Evolutionary conservation across 768 basidiomycete genomes (phyloP).

Genomic region (Leccinum disarticulatum): DNA sequence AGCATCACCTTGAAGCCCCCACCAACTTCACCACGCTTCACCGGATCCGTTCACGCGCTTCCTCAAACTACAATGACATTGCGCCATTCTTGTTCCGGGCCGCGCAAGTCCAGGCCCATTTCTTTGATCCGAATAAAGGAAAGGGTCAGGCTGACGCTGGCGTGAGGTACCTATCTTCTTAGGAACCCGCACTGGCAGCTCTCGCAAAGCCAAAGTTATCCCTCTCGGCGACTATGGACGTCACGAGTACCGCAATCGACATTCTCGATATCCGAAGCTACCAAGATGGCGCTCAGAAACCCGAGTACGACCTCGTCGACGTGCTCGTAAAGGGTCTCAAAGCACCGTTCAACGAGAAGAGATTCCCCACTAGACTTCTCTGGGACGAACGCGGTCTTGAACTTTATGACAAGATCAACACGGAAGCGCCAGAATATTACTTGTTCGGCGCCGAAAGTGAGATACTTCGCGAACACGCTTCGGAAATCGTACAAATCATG

Average conservation of each 20-base stretch:
- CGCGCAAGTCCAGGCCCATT: too few relatives aligned
- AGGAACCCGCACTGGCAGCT: neutral
- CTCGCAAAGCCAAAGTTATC: neutral
- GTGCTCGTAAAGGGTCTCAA: conserved; percentile 57
- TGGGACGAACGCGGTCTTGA: conserved; percentile 88
- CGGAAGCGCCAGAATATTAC: conserved; percentile 81
- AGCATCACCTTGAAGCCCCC: too few relatives aligned
- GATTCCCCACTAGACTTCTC: conserved; percentile 79
- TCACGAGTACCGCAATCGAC: conserved; percentile 14
- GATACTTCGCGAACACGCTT: conserved; percentile 70
- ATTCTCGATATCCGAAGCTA: conserved; percentile 25
- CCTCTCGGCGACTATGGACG: conserved; percentile 15
- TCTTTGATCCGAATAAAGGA: neutral
- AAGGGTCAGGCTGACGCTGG: neutral
- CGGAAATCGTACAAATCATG: conserved; percentile 76
- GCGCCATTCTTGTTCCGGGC: too few relatives aligned
- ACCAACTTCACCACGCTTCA: too few relatives aligned
- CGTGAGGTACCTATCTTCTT: neutral
- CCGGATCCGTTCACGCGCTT: too few relatives aligned
- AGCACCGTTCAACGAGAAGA: conserved; percentile 53
- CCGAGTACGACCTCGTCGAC: conserved; percentile 38
- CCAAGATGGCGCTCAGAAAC: conserved; percentile 4
- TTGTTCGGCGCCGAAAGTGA: conserved; percentile 86
- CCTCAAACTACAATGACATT: too few relatives aligned
- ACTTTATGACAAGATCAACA: conserved; percentile 84